These are phyloP conservation scores for Cucurbita maxima DNA, from an alignment of 306 rosid genomes.

Conservation along the genomic window DNA sequence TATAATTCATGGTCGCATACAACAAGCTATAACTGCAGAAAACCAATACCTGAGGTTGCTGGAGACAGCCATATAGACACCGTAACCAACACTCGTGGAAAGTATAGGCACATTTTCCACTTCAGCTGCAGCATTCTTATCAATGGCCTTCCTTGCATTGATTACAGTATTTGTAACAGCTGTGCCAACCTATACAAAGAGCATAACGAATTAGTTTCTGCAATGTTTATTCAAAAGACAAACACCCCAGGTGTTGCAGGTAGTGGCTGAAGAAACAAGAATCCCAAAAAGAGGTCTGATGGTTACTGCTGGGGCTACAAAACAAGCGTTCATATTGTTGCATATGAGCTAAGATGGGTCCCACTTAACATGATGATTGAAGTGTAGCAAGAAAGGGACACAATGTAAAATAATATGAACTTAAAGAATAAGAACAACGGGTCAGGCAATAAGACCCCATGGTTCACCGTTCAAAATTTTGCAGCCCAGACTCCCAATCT, in stretches of 20 bases:
- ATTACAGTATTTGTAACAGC: conserved; percentile 71
- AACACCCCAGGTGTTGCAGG: not conserved
- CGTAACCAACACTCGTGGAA: conserved; percentile 79
- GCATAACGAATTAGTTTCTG: not conserved
- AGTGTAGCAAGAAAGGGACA: not conserved
- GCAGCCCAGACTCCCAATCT: not conserved
- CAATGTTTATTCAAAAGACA: not conserved
- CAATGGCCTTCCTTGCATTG: conserved; percentile 57
- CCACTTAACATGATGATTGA: not conserved
- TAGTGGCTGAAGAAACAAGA: not conserved
- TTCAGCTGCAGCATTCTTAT: conserved; percentile 55
- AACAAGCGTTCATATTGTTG: not conserved
- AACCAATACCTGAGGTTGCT: conserved; percentile 70
- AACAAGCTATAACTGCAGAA: not conserved
- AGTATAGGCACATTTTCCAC: conserved; percentile 69
- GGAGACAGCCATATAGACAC: conserved; percentile 89
- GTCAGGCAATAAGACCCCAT: not conserved
- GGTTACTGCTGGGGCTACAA: not conserved
- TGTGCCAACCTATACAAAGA: conserved; percentile 60
- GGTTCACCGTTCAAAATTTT: not conserved
- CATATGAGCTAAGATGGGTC: not conserved
- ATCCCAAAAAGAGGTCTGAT: not conserved
- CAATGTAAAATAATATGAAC: not conserved
- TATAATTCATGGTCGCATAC: not conserved
- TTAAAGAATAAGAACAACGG: not conserved